These are phyloP conservation scores for Cajanus cajan DNA, from an alignment of 306 rosid species.

Conservation along the genomic window DNA sequence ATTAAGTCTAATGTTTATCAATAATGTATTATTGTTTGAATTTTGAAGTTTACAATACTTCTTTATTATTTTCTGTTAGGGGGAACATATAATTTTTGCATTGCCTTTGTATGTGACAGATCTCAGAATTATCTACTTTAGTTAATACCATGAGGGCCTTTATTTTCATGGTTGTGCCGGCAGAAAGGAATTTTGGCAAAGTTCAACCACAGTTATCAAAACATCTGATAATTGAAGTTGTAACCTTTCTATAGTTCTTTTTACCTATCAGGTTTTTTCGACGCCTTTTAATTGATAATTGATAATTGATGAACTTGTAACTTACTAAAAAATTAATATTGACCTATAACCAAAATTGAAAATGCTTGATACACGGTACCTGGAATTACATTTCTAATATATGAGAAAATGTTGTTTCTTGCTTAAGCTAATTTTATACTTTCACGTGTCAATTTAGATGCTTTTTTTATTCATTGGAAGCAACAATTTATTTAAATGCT, in stretches of 20 bases:
- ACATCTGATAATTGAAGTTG: neutral
- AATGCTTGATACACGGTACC: neutral
- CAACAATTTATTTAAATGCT: too few relatives aligned
- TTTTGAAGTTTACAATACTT: neutral
- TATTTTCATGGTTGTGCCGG: neutral
- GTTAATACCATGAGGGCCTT: neutral
- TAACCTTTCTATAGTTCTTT: neutral
- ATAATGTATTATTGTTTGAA: slow-evolving; percentile 13
- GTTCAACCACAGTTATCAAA: neutral
- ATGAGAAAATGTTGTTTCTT: neutral
- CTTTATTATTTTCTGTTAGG: neutral
- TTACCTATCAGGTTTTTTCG: neutral
- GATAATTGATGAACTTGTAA: too few relatives aligned
- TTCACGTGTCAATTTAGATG: too few relatives aligned
- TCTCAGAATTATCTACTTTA: neutral
- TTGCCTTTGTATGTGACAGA: neutral
- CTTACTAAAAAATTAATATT: neutral
- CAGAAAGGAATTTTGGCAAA: neutral
- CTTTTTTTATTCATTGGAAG: too few relatives aligned
- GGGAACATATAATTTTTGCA: neutral
- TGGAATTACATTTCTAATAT: neutral
- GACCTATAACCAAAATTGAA: neutral
- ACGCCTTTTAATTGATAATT: neutral
- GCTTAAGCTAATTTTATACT: neutral
- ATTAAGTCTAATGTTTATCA: slow-evolving; percentile 33